Evolutionary conservation across 108 stramenopile species (phyloP), one percentile per base, ranked within the genome.

Genomic region (Cyclotella baltica): DNA sequence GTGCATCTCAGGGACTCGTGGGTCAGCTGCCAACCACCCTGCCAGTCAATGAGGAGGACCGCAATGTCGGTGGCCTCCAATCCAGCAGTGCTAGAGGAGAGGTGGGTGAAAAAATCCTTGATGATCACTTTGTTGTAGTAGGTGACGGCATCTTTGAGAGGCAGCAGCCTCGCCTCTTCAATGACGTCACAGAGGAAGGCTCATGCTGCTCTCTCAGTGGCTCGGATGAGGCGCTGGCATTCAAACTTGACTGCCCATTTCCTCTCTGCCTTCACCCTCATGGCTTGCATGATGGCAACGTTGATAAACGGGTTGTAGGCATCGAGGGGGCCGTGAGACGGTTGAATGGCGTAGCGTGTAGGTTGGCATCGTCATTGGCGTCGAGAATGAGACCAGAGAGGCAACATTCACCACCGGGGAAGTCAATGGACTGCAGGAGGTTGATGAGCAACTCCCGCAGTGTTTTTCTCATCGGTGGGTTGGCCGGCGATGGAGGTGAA

Each of bases 401-500:
- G 25, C 22, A 25, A 23, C 25, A n/a, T 1, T 2, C 2, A 23
- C 55, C 55, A 25, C 55, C 55, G 0, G 55, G 2, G 22, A 55
- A 11, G 55, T 55, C 23, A 23, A 25, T 55, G 13, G 55, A 55
- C 25, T 55, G 55, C 22, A 55, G 55, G 55, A 55, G 55, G 22
- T 55, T 6, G 1, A 23, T 25, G 23, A 55, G 55, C 22, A 27
- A 4, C n/a, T 43, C 40, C 10, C 40, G 40, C 4, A 20, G 20
- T n/a, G 19, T 4, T 4, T 52, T 52, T 20, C 4, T 52, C 51
- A 19, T 52, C 51, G n/a, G 20, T 52, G n/a, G 51, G 51, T 16
- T 16, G n/a, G 20, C 51, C 20, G 51, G n/a, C 19, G 51, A 52
- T 52, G 51, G 51, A 4, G 20, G 51, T 8, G n/a, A 52, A 52